Percentiles rank a stretch among this genome's conserved stretches.
These are phyloP conservation scores for Lecanicillium sp. DNA, from an alignment of 2,329 filamentous ascomycete genomes.

Conservation along the genomic window DNA sequence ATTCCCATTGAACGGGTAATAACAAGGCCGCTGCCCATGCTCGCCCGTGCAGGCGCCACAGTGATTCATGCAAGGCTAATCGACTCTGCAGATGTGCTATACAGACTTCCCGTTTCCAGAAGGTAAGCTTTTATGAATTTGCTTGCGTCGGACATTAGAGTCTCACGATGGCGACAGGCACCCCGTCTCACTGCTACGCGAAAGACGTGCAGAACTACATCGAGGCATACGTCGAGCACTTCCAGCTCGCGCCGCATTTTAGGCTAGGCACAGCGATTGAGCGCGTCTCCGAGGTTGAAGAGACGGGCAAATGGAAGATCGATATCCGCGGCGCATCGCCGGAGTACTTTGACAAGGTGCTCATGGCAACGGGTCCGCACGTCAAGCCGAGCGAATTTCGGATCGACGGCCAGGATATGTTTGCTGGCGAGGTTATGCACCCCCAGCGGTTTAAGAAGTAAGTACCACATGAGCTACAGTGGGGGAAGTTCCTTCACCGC, in stretches of 20 bases:
- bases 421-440: conserved; percentile 35
- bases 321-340: conserved; percentile 22
- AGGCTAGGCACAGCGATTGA: conserved; percentile 22
- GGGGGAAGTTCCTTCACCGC: too few species aligned
- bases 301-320: conserved; percentile 23
- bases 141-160: too few species aligned
- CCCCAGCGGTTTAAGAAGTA: conserved; percentile 30
- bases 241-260: conserved; percentile 22
- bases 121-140: conserved; percentile 12
- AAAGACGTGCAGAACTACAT: conserved; percentile 26
- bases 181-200: conserved; percentile 21
- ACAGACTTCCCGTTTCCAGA: conserved; percentile 31
- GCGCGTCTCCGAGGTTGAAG: conserved; percentile 18
- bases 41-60: too few species aligned
- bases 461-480: neutral
- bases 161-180: conserved; percentile 5
- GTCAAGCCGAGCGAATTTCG: conserved; percentile 28
- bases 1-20: conserved; percentile 27
- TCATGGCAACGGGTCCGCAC: conserved; percentile 30
- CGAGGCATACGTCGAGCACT: conserved; percentile 28
- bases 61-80: neutral
- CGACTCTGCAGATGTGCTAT: conserved; percentile 25
- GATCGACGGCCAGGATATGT: conserved; percentile 31
- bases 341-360: conserved; percentile 32
- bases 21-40: too few species aligned